A percentile compares a stretch with the other conserved stretches of the same genome.
phyloP scores from a whole-genome alignment of 805 yeast species.

The Komagataella phaffii region DNA sequence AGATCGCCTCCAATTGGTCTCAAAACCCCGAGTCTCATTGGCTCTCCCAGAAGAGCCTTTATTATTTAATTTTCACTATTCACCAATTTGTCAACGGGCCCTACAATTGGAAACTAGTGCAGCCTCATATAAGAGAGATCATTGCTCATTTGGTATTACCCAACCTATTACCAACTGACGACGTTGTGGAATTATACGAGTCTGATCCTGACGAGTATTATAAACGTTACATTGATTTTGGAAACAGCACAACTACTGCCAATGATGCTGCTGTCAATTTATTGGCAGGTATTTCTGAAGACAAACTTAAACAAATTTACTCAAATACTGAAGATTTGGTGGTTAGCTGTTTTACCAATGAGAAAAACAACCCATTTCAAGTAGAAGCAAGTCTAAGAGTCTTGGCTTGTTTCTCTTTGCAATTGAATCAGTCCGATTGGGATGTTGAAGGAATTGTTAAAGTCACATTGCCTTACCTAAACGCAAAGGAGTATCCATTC shows the following conservation, averaged over 20 bases:
- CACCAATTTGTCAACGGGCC: constrained; percentile 47
- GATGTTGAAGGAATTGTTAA: constrained; percentile 41
- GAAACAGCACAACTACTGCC: constrained; percentile 21
- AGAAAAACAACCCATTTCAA: constrained; percentile 21
- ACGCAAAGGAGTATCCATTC: constrained; percentile 35
- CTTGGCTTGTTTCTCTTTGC: constrained; percentile 51
- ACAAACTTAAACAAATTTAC: neutral
- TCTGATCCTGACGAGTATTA: constrained; percentile 88
- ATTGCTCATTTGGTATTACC: constrained; percentile 72
- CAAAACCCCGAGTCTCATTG: constrained; percentile 30
- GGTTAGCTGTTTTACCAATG: neutral
- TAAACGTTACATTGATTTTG: constrained; percentile 20
- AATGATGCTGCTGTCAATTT: constrained; percentile 24
- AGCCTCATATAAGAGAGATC: constrained; percentile 54
- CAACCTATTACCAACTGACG: constrained; percentile 58
- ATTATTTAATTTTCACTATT: constrained; percentile 48
- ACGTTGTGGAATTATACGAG: constrained; percentile 64
- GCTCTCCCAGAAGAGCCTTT: constrained; percentile 52
- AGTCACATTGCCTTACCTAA: constrained; percentile 42
- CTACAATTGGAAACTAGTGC: constrained; percentile 53
- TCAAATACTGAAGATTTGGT: neutral
- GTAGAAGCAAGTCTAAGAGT: constrained; percentile 69
- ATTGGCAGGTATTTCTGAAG: neutral
- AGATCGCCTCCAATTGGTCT: constrained; percentile 62
- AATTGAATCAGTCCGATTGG: constrained; percentile 44